A percentile compares a stretch with the other conserved stretches of the same genome.
Conservation (phyloP, 225 moss, liverwort and hornwort genomes). For the Marchantia paleacea region DNA sequence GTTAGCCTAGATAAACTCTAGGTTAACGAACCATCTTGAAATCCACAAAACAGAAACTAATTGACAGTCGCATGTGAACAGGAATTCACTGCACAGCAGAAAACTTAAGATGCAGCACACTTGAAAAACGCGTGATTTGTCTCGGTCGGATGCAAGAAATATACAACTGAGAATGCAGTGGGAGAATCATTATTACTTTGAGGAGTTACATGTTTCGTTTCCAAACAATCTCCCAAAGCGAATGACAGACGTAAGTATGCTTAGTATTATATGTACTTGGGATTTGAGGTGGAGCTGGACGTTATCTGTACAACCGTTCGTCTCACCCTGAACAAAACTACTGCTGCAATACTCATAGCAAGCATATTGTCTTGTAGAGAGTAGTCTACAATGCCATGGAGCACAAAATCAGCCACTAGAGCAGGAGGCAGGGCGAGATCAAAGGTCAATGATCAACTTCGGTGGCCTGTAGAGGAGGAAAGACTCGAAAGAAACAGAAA, state of each 20-base stretch:
- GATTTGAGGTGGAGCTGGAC: not conserved
- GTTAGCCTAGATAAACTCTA: too few relatives aligned
- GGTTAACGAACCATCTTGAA: too few relatives aligned
- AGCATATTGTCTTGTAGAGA: not conserved
- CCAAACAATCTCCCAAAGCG: slow-evolving; percentile 9
- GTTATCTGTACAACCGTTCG: slow-evolving; percentile 1
- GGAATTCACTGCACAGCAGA: too few relatives aligned
- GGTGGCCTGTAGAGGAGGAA: too few relatives aligned
- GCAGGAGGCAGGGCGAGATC: not conserved
- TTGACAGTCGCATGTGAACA: too few relatives aligned
- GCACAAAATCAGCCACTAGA: not conserved
- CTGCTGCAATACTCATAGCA: not conserved
- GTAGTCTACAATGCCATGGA: not conserved
- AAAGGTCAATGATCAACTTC: not conserved
- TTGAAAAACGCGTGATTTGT: too few relatives aligned
- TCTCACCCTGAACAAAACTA: slow-evolving; percentile 8
- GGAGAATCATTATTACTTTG: not conserved
- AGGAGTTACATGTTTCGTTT: not conserved
- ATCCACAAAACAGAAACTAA: too few relatives aligned
- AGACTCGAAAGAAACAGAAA: not conserved
- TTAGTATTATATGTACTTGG: not conserved
- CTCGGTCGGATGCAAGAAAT: too few relatives aligned
- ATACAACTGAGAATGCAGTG: not conserved
- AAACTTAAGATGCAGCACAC: too few relatives aligned
- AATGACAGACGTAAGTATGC: not conserved